Conservation (phyloP, 1,139 yeast species). For the Nakaseomyces sp. region DNA sequence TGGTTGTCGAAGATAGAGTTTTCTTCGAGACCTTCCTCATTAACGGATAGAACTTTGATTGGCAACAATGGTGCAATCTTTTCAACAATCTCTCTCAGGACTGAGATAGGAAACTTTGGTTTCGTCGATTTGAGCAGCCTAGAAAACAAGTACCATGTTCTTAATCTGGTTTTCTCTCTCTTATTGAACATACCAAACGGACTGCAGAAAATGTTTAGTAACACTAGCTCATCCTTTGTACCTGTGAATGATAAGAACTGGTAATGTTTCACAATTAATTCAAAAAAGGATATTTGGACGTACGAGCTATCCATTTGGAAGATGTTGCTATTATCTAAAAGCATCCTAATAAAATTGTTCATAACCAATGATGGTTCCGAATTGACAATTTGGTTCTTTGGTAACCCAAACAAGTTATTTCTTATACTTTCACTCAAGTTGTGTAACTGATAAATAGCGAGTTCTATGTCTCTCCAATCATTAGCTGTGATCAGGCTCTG, state of each 20-base stretch:
- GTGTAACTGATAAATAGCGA: slow-evolving; percentile 75
- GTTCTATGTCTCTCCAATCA: slow-evolving; percentile 76
- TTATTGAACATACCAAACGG: slow-evolving; percentile 73
- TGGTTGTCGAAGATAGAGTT: slow-evolving; percentile 70
- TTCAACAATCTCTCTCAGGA: slow-evolving; percentile 43
- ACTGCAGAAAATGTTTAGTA: slow-evolving; percentile 68
- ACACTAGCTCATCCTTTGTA: slow-evolving; percentile 43
- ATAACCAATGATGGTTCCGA: slow-evolving; percentile 56
- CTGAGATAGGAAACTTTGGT: slow-evolving; percentile 47
- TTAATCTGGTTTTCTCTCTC: slow-evolving; percentile 61
- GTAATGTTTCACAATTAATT: slow-evolving; percentile 73
- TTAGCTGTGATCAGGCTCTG: slow-evolving; percentile 40
- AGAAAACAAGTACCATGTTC: slow-evolving; percentile 86
- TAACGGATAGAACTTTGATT: slow-evolving; percentile 51
- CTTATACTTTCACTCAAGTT: slow-evolving; percentile 74
- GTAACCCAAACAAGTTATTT: slow-evolving; percentile 60
- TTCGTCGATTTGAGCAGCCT: slow-evolving; percentile 73
- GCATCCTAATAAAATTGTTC: slow-evolving; percentile 47
- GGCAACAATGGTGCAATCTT: slow-evolving; percentile 44
- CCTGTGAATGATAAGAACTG: slow-evolving; percentile 39
- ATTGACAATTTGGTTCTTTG: slow-evolving; percentile 51
- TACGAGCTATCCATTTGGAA: slow-evolving; percentile 59
- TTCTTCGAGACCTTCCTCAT: slow-evolving; percentile 48
- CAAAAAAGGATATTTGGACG: slow-evolving; percentile 74
- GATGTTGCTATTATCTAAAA: slow-evolving; percentile 34